phyloP scores from a whole-genome alignment of 2,329 filamentous ascomycete genomes.

The Ambrosiella beaveri region DNA sequence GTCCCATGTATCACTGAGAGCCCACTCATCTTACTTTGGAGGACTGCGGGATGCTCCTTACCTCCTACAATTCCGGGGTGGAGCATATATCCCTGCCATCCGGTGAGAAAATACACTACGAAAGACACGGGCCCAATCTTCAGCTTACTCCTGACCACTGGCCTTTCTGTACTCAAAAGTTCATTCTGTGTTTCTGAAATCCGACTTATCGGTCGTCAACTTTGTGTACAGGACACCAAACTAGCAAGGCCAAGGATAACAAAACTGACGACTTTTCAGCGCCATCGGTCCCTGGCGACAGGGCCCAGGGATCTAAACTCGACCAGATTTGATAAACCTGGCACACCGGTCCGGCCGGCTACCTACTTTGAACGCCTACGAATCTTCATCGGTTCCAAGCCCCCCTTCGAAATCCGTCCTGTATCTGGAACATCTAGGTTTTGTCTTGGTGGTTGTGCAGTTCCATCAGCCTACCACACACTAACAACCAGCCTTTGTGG shows the following conservation, averaged over 20 bases:
- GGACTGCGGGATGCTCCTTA: too few relatives aligned
- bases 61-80: too few relatives aligned
- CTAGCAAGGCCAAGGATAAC: neutral
- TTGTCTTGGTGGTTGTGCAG: neutral
- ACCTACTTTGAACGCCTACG: neutral
- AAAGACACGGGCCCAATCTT: neutral
- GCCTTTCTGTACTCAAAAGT: neutral
- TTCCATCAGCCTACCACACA: neutral
- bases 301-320: conserved; percentile 2
- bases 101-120: neutral
- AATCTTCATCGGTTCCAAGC: neutral
- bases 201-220: neutral
- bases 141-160: neutral
- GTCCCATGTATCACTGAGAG: too few relatives aligned
- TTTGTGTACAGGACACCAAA: neutral
- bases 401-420: neutral
- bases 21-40: too few relatives aligned
- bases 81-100: neutral
- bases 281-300: neutral
- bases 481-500: neutral
- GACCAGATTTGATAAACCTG: neutral
- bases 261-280: neutral
- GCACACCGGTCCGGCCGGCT: conserved; percentile 2
- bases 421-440: neutral
- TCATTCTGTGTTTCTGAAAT: neutral